These are phyloP conservation scores for Sinapis alba DNA, from an alignment of 441 rosid genomes.

Conservation along the genomic window DNA sequence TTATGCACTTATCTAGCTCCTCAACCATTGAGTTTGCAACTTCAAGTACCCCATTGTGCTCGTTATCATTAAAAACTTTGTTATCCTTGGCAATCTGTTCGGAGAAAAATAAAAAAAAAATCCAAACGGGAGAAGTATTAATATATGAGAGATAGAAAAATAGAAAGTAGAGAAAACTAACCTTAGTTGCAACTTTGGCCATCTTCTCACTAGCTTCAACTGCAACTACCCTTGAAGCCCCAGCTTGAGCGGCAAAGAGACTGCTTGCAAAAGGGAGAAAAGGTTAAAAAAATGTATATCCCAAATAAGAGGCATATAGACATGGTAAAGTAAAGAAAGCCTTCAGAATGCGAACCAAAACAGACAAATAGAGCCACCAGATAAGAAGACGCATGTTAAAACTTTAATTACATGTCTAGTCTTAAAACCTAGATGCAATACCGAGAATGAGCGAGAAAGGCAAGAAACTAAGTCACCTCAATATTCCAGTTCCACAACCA, in stretches of 20 bases:
- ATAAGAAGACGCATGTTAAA: not conserved
- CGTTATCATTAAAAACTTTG: constrained; percentile 48
- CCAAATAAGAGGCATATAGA: not conserved
- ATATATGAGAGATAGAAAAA: not conserved
- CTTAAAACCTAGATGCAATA: not conserved
- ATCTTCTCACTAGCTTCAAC: constrained; percentile 95
- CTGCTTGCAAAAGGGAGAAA: constrained; percentile 38
- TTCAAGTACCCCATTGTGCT: constrained; percentile 62
- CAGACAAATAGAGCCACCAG: not conserved
- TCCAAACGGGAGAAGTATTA: constrained; percentile 1
- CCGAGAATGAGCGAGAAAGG: not conserved
- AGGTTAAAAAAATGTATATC: not conserved
- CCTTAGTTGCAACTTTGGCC: constrained; percentile 92
- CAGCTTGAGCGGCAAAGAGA: constrained; percentile 90
- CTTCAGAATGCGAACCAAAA: constrained; percentile 1
- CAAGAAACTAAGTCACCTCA: constrained; percentile 61
- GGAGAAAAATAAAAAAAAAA: not conserved
- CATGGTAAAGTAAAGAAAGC: not conserved
- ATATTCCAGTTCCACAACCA: constrained; percentile 95
- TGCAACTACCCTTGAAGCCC: constrained; percentile 89
- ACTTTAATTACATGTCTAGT: not conserved
- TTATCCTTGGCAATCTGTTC: constrained; percentile 84
- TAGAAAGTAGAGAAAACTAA: constrained; percentile 35
- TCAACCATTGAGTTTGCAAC: constrained; percentile 91
- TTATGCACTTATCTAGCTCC: constrained; percentile 59